Base-by-base conservation (phyloP, 75 land plant species). In the Azolla pinnata region DNA sequence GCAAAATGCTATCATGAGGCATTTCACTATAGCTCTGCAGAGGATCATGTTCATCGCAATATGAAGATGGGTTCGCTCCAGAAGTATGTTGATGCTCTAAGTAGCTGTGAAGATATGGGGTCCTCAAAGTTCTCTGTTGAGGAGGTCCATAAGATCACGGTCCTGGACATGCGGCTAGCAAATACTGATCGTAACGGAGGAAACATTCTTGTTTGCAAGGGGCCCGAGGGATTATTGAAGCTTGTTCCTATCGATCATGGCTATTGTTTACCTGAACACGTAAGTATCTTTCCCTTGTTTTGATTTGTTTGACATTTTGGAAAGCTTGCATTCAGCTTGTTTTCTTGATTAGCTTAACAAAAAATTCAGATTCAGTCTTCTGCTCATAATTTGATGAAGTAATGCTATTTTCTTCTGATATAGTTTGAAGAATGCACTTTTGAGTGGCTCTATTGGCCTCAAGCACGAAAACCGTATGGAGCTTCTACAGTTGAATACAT, bases 351-450 rank as follows among this genome's bases (percentile, higher is more conserved):
- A 46, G 21, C 49, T 38, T 18, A 4, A 46, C 2, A 14, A 4
- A 23, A 46, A 14, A 23, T 23, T 18, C 21, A 23, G 4, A 14
- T 46, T 46, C 21, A 46, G 14, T 18, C n/a, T 4, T 2, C 2
- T 4, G 12, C 23, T 18, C 49, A 2, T 46, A 46, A 4, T 46
- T 3, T 46, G 49, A 18, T 14, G 21, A 18, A 18, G 49, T 14
- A 14, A 14, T 38, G 42, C 14, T n/a, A n/a, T n/a, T n/a, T n/a
- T n/a, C 14, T 27, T 19, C 2, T 18, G 31, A 18, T 81, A 75
- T 88, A 90, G 97, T 88, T 90, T 64, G 88, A 90, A 59, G 97
- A 90, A 73, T 84, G 87, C 56, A 90, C 93, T 24, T 90, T 87
- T 62, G 97, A 90, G 53, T 90, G 97, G 97, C 68, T 90, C 17